These are phyloP conservation scores for Paracorniculantispora psalliotae DNA, from an alignment of 2,329 filamentous ascomycete species.

Conservation along the genomic window DNA sequence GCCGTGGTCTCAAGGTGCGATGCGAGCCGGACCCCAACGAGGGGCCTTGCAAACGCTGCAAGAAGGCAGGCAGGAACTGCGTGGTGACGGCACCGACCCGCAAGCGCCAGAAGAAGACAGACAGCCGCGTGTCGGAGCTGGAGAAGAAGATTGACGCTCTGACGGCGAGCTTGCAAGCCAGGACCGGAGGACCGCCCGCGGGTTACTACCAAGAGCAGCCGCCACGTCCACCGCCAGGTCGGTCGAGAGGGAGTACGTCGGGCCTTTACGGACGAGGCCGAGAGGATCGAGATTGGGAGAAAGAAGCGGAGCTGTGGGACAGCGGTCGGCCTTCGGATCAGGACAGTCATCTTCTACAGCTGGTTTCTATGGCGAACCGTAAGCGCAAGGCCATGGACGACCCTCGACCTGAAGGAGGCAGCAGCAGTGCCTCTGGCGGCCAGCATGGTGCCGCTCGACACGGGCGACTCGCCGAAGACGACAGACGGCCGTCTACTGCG, in stretches of 20 bases:
- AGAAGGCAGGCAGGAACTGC: slow-evolving; percentile 73
- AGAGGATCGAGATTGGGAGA: slow-evolving; percentile 7
- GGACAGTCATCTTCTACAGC: slow-evolving; percentile 12
- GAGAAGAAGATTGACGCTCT: slow-evolving; percentile 90
- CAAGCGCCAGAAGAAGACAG: slow-evolving; percentile 88
- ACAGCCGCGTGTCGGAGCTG: slow-evolving; percentile 81
- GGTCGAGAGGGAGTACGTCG: neutral
- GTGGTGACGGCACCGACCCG: slow-evolving; percentile 68
- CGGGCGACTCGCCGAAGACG: neutral
- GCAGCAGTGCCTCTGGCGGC: neutral
- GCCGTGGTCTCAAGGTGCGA: slow-evolving; percentile 72
- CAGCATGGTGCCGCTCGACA: neutral
- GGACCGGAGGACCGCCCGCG: too few species aligned
- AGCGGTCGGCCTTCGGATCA: neutral
- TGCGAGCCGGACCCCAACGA: slow-evolving; percentile 71
- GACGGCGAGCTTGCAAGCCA: slow-evolving; percentile 70
- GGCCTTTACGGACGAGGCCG: neutral
- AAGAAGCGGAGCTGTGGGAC: slow-evolving; percentile 2
- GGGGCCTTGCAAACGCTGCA: slow-evolving; percentile 68
- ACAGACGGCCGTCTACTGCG: slow-evolving; percentile 6
- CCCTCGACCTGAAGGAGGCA: too few species aligned
- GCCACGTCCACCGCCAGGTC: neutral
- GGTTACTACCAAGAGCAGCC: too few species aligned
- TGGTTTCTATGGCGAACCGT: slow-evolving; percentile 19
- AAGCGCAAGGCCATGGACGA: slow-evolving; percentile 26